Percentiles rank a stretch among this genome's conserved stretches.
Conservation (phyloP, 495 filamentous ascomycete species). For the Aspergillus sparsus region DNA sequence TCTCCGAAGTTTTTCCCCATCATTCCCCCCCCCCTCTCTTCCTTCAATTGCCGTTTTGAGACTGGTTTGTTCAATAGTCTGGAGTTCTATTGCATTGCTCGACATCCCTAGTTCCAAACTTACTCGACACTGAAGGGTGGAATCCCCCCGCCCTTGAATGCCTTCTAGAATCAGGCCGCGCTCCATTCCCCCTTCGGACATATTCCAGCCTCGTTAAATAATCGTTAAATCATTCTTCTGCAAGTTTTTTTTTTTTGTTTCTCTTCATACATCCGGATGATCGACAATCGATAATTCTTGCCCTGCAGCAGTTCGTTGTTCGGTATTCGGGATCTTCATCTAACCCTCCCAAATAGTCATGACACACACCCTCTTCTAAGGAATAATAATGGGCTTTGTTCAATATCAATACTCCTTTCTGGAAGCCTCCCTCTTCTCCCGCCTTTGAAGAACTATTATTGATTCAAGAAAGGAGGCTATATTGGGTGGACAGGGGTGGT, state of each 20-base stretch:
- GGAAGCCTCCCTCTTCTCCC: not conserved
- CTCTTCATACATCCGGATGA: constrained; percentile 18
- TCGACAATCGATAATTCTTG: constrained; percentile 19
- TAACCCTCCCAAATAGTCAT: constrained; percentile 17
- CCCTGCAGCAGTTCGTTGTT: constrained; percentile 16
- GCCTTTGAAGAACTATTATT: not conserved
- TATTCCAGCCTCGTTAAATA: constrained; percentile 2
- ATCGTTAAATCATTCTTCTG: constrained; percentile 10
- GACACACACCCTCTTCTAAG: not conserved
- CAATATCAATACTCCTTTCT: not conserved
- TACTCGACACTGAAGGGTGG: not conserved
- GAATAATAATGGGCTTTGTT: constrained; percentile 4
- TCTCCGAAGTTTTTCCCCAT: constrained; percentile 17
- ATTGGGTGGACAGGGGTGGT: not conserved
- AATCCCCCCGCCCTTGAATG: constrained; percentile 3
- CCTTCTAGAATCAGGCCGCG: constrained; percentile 7
- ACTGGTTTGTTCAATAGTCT: constrained; percentile 20
- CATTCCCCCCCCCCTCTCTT: not conserved
- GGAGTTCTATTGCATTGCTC: constrained; percentile 18
- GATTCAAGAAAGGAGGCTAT: not conserved
- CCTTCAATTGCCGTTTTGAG: constrained; percentile 17
- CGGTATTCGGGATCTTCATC: constrained; percentile 1
- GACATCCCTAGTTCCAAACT: constrained; percentile 16
- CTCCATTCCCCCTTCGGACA: not conserved
- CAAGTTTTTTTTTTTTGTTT: constrained; percentile 11